Base-by-base conservation (phyloP, 345 rosid species). In the Atalantia buxifolia region DNA sequence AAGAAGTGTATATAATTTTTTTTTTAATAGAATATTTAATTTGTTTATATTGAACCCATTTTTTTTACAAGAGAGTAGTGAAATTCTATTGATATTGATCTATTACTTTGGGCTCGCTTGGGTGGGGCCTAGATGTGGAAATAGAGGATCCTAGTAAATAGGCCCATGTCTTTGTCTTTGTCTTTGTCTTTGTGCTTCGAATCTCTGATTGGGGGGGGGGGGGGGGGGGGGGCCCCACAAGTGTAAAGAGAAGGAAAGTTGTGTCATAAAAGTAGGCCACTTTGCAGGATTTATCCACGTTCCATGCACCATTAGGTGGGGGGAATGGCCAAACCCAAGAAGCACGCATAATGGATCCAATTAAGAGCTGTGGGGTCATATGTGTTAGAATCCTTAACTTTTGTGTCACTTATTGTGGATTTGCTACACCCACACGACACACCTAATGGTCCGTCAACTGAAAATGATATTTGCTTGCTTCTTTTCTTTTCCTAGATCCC, bases 111-210 rank as follows among this genome's bases (percentile, higher is more conserved):
- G 50, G 45, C 53, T 35, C n/a, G n/a, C 9, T 7, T 35, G 25
- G 6, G 22, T 61, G 62, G 59, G 77, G 28, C 80, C 66, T 16
- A 71, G 25, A 13, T 55, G 71, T 40, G 36, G 63, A 75, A 71
- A 77, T 31, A 77, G 74, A 71, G 85, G 82, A 78, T 82, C 87
- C 62, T 76, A 80, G 84, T 85, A 76, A 69, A 50, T 28, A 57
- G 81, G 79, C 66, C 82, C 81, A 82, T 75, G 84, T 74, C 82
- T 80, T 63, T 72, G 76, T 71, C 76, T 64, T 0, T 33, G n/a
- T n/a, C n/a, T n/a, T 35, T 9, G 42, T 72, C 76, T 65, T 45
- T 10, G 42, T 78, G 80, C 76, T 77, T 77, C 74, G 81, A 85
- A 78, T 73, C 81, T 76, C 69, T 62, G 78, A 56, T 71, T 72